phyloP scores from a whole-genome alignment of 2,329 filamentous ascomycete species.

The Aspergillus neoniger region DNA sequence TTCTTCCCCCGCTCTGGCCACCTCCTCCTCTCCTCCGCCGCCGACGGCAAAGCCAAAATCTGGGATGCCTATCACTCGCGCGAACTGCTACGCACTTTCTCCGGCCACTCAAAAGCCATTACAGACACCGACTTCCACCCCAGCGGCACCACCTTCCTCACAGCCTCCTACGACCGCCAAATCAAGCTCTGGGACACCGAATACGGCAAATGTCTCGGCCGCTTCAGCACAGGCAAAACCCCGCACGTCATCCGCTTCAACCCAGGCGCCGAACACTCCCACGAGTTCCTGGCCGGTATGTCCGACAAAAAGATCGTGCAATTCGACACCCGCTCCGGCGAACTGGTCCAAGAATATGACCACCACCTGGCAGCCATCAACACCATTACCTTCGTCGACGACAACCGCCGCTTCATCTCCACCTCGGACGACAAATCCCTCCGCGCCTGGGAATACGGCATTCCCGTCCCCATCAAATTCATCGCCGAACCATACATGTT shows the following conservation, averaged over 20 bases:
- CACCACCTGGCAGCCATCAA: conserved; percentile 98
- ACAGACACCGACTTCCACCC: conserved; percentile 87
- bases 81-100: conserved; percentile 87
- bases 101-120: conserved; percentile 84
- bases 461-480: conserved; percentile 97
- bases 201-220: conserved; percentile 81
- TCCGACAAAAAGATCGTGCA: conserved; percentile 99
- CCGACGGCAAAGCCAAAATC: conserved; percentile 87
- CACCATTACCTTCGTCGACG: conserved; percentile 94
- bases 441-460: conserved; percentile 97
- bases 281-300: conserved; percentile 95
- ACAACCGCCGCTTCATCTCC: conserved; percentile 93
- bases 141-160: conserved; percentile 81
- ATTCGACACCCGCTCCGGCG: conserved; percentile 81
- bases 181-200: conserved; percentile 99
- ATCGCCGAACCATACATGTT: conserved; percentile 99
- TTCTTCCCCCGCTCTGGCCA: conserved; percentile 91
- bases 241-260: conserved; percentile 96
- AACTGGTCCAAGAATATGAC: conserved; percentile 95
- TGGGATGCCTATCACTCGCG: conserved; percentile 92
- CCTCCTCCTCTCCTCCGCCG: conserved; percentile 82
- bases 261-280: conserved; percentile 70
- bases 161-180: conserved; percentile 88
- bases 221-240: conserved; percentile 91
- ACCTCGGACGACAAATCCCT: conserved; percentile 97